Base-by-base conservation (phyloP, 164 flowering plant genomes). In the Kalanchoe fedtschenkoi region DNA sequence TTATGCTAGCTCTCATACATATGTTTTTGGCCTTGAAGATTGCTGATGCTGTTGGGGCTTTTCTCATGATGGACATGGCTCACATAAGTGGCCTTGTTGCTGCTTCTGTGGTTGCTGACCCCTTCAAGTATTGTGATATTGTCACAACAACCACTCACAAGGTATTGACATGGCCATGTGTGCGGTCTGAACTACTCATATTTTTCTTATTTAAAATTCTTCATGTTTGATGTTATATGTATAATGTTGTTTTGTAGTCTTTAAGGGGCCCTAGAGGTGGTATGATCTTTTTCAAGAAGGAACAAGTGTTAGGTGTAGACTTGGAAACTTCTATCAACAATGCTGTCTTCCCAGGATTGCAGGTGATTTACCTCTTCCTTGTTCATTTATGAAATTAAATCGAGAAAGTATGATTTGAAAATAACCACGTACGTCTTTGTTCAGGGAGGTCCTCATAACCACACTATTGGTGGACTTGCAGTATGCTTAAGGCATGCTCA, bases 51-150 rank as follows among this genome's bases (percentile, higher is more conserved):
- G 91, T 81, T 59, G 96, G 91, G 65, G 93, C 98, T 69, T 89
- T 92, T 61, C 84, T 92, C n/a, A 86, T 92, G 95, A 86, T 86
- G 91, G 96, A 92, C 68, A 92, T 92, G 98, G 98, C 96, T 72
- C 98, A 92, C 72, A 87, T 92, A 57, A 87, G 96, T 74, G 96
- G 96, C 17, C 86, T 92, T 42, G 91, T 87, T 76, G 88, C 96
- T 78, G 96, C 98, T 66, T 81, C 93, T 63, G 98, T 92, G 42
- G 80, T 88, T 75, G 88, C 78, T 63, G 68, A 92, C 70, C 98
- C 98, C 28, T 92, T 92, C 77, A 88, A 92, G 73, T 91, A 69
- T 60, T 88, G 89, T 78, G 97, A 91, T 73, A 77, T 91, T 72
- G 96, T 91, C 29, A 91, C 97, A 55, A 91, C 97, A 21, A 92